These are phyloP conservation scores for Didymellaceae sp. DNA, from an alignment of 2,329 filamentous ascomycete species.

Conservation along the genomic window DNA sequence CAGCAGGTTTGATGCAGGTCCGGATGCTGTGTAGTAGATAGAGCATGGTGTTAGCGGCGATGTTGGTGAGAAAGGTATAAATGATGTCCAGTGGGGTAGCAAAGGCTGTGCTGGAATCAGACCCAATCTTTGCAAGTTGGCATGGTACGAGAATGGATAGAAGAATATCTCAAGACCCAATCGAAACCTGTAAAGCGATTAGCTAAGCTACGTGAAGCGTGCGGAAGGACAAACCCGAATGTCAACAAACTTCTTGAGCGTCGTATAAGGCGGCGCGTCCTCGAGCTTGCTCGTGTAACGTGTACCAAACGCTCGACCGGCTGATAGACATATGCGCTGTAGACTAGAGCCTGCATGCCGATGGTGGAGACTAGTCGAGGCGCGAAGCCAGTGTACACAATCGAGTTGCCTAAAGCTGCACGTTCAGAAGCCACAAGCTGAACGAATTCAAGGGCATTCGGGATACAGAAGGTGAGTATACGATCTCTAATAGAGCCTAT, in stretches of 20 bases:
- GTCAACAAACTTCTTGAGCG: constrained; percentile 30
- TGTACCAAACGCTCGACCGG: constrained; percentile 39
- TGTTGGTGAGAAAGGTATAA: constrained; percentile 38
- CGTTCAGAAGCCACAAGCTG: constrained; percentile 35
- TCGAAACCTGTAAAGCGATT: constrained; percentile 32
- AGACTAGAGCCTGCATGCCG: constrained; percentile 27
- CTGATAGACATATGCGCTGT: constrained; percentile 29
- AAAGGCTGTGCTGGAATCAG: constrained; percentile 37
- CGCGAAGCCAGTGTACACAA: constrained; percentile 39
- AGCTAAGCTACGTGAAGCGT: background rate
- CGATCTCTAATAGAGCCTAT: constrained; percentile 41
- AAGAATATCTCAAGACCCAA: constrained; percentile 36
- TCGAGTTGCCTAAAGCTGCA: constrained; percentile 23
- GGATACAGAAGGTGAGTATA: constrained; percentile 39
- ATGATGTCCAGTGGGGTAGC: constrained; percentile 34
- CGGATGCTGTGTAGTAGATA: constrained; percentile 21
- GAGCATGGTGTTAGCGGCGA: constrained; percentile 38
- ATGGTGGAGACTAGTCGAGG: constrained; percentile 31
- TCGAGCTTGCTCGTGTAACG: constrained; percentile 27
- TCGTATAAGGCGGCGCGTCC: constrained; percentile 29
- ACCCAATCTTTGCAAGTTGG: constrained; percentile 39
- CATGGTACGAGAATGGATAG: constrained; percentile 44
- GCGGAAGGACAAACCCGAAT: constrained; percentile 25
- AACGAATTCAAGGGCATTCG: constrained; percentile 29
- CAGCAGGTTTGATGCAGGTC: constrained; percentile 21